A percentile compares a stretch with the other conserved stretches of the same genome.
phyloP scores from a whole-genome alignment of 495 filamentous ascomycete species.

The Hyaloscypha variabilis region DNA sequence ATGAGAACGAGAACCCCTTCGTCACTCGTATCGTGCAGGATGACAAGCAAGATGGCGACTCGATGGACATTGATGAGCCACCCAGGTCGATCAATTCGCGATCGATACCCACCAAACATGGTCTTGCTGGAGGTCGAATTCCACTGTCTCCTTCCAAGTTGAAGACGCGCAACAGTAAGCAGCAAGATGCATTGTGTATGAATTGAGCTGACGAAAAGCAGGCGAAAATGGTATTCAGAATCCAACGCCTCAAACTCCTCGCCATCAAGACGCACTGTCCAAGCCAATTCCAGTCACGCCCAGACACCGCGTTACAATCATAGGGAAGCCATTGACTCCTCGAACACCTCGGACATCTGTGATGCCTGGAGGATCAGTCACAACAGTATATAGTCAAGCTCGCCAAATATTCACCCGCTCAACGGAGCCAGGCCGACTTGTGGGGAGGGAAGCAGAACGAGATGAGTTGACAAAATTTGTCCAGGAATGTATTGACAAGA shows the following conservation, averaged over 20 bases:
- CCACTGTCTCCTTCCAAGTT: slow-evolving; percentile 23
- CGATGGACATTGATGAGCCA: slow-evolving; percentile 28
- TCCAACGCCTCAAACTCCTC: slow-evolving; percentile 60
- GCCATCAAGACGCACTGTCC: slow-evolving; percentile 66
- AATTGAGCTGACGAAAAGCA: slow-evolving; percentile 12
- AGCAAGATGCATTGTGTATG: neutral
- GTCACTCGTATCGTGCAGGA: slow-evolving; percentile 21
- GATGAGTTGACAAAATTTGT: slow-evolving; percentile 72
- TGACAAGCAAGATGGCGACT: slow-evolving; percentile 22
- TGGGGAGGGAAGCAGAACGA: slow-evolving; percentile 83
- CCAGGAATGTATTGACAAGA: slow-evolving; percentile 56
- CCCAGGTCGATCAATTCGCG: slow-evolving; percentile 23
- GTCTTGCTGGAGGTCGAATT: slow-evolving; percentile 6
- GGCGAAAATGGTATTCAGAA: slow-evolving; percentile 32
- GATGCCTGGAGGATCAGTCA: slow-evolving; percentile 59
- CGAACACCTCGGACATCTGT: slow-evolving; percentile 65
- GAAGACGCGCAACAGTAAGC: slow-evolving; percentile 8
- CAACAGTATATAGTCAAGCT: slow-evolving; percentile 82
- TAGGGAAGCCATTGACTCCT: slow-evolving; percentile 67
- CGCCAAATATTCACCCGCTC: slow-evolving; percentile 85
- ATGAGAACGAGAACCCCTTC: slow-evolving; percentile 59
- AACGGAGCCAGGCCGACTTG: slow-evolving; percentile 70
- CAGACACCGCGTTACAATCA: slow-evolving; percentile 65
- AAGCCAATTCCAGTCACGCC: slow-evolving; percentile 69
- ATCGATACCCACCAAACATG: slow-evolving; percentile 27